These are phyloP conservation scores for Neofusicoccum parvum DNA, from an alignment of 2,329 filamentous ascomycete species.

Conservation along the genomic window DNA sequence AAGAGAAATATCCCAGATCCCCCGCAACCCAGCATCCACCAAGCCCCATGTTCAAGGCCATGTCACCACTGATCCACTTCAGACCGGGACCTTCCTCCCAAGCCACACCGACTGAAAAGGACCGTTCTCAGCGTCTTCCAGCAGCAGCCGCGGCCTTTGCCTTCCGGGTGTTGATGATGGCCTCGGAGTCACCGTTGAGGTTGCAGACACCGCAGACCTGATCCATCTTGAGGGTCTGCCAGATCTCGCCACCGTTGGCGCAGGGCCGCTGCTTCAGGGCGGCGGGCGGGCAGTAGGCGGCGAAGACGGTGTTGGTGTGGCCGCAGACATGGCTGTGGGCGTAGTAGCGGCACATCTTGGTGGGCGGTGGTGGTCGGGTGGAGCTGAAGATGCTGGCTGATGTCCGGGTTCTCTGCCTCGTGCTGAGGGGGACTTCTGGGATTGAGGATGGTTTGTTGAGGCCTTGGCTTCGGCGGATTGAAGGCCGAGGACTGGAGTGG, in stretches of 20 bases:
- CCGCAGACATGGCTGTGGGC: constrained; percentile 50
- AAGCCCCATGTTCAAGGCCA: too few relatives aligned
- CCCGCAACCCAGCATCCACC: too few relatives aligned
- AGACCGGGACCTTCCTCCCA: too few relatives aligned
- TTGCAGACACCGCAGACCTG: constrained; percentile 32
- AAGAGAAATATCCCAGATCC: too few relatives aligned
- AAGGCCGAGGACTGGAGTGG: neutral
- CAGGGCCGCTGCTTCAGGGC: constrained; percentile 37
- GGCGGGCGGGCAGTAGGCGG: constrained; percentile 34
- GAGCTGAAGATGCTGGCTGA: too few relatives aligned
- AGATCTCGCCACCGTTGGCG: constrained; percentile 32
- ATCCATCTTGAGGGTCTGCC: constrained; percentile 40
- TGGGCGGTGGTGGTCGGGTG: neutral
- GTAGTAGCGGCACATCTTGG: constrained; percentile 52
- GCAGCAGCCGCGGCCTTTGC: neutral
- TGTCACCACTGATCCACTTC: too few relatives aligned
- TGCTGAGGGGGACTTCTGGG: neutral
- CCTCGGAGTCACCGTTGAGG: neutral
- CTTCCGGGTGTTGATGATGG: neutral
- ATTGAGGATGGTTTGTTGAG: neutral
- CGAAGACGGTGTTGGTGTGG: constrained; percentile 45
- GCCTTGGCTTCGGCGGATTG: neutral
- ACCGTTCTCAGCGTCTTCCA: neutral
- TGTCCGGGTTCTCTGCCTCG: neutral
- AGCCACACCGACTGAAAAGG: too few relatives aligned